phyloP scores from a whole-genome alignment of 495 filamentous ascomycete genomes.

The Bryoglossum gracile region DNA sequence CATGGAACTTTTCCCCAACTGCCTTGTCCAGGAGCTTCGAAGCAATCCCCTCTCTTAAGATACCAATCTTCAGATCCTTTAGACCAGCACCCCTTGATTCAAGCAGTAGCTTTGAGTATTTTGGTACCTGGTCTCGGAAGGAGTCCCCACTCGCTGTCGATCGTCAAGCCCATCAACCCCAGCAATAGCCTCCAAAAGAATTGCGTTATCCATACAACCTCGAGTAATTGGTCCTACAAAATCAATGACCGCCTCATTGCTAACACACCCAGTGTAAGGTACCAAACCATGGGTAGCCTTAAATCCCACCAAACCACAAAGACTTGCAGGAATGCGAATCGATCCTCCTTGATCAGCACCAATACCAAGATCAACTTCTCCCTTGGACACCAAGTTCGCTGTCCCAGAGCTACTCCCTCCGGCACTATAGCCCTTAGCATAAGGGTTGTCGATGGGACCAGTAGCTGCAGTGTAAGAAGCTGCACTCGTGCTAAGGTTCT shows the following conservation, averaged over 20 bases:
- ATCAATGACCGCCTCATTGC: conserved; percentile 35
- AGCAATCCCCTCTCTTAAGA: conserved; percentile 39
- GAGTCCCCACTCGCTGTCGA: conserved; percentile 29
- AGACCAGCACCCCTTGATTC: conserved; percentile 26
- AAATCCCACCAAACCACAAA: conserved; percentile 33
- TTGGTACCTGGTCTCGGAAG: conserved; percentile 25
- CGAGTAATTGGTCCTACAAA: conserved; percentile 37
- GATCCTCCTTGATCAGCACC: conserved; percentile 48
- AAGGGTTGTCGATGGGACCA: conserved; percentile 37
- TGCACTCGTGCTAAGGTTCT: conserved; percentile 37
- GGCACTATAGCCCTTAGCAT: conserved; percentile 32
- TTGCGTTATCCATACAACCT: conserved; percentile 38
- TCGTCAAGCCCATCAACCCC: conserved; percentile 48
- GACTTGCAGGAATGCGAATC: conserved; percentile 41
- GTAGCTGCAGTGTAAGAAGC: conserved; percentile 35
- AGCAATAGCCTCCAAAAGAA: conserved; percentile 38
- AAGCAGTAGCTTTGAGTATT: conserved; percentile 32
- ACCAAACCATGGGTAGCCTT: conserved; percentile 44
- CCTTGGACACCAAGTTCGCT: conserved; percentile 35
- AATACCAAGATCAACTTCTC: conserved; percentile 41
- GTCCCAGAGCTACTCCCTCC: conserved; percentile 46
- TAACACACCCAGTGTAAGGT: conserved; percentile 34
- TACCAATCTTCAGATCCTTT: conserved; percentile 36
- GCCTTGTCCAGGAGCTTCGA: conserved; percentile 31
- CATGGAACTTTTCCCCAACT: conserved; percentile 34